phyloP scores from a whole-genome alignment of 177 flowering plant species.

The Vitis hybrid region DNA sequence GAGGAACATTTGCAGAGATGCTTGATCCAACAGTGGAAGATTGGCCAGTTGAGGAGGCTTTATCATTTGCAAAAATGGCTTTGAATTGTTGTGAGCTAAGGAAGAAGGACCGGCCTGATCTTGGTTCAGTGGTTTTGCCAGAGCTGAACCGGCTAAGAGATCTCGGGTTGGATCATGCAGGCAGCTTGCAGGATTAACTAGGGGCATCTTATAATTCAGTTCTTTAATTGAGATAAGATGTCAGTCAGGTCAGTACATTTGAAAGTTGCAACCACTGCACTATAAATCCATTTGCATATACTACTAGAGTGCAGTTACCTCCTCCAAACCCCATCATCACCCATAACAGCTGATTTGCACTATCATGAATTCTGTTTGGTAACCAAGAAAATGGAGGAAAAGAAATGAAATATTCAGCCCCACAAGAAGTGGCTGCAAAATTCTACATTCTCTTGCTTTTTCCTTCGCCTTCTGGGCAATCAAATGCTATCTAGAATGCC shows the following conservation, averaged over 20 bases:
- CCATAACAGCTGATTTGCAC: no score
- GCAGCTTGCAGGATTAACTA: neutral
- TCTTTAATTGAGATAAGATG: neutral
- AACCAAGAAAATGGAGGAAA: no score
- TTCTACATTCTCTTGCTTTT: no score
- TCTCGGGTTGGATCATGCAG: constrained; percentile 19
- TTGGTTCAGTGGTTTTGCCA: constrained; percentile 42
- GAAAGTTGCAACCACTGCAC: neutral
- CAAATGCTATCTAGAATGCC: no score
- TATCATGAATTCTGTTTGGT: no score
- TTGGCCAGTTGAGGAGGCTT: constrained; percentile 60
- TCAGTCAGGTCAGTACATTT: constrained; percentile 7
- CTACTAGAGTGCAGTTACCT: no score
- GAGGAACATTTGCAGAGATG: constrained; percentile 35
- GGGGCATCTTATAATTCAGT: neutral
- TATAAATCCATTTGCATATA: neutral
- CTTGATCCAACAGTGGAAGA: constrained; percentile 50
- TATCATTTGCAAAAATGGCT: constrained; percentile 41
- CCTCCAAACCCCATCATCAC: no score
- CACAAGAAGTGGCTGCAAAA: no score
- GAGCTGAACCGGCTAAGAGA: constrained; percentile 46
- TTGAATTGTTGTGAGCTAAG: constrained; percentile 56
- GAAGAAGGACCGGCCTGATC: constrained; percentile 64
- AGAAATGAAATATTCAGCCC: no score
- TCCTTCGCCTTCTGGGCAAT: no score